Conservation (phyloP, 495 filamentous ascomycete genomes). For the Daldinia concentrica region DNA sequence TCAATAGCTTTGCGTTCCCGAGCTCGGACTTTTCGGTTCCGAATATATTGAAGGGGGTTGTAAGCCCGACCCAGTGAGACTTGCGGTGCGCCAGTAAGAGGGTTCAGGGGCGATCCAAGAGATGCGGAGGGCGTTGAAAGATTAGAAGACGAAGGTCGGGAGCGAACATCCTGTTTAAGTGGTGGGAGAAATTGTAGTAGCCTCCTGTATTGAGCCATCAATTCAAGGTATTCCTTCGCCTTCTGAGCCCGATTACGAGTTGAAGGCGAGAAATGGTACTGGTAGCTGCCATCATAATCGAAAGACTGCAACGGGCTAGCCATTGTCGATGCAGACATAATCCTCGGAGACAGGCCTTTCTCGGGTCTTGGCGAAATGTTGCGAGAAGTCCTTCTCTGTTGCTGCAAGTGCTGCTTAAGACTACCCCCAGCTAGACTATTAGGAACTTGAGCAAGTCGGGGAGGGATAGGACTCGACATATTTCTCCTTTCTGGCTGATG, state of each 20-base stretch:
- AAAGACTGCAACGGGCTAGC: constrained; percentile 56
- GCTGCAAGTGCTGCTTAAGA: constrained; percentile 70
- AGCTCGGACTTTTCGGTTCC: constrained; percentile 82
- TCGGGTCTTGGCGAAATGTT: constrained; percentile 66
- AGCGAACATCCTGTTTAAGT: constrained; percentile 59
- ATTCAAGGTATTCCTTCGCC: constrained; percentile 79
- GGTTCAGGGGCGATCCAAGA: constrained; percentile 16
- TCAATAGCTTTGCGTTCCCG: constrained; percentile 76
- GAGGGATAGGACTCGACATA: constrained; percentile 60
- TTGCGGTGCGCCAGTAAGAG: constrained; percentile 24
- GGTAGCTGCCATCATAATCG: constrained; percentile 55
- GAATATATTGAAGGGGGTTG: constrained; percentile 87
- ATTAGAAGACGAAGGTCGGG: constrained; percentile 42
- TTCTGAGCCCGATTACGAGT: constrained; percentile 82
- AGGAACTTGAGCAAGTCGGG: constrained; percentile 54
- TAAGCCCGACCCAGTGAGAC: constrained; percentile 67
- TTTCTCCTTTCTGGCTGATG: constrained; percentile 67
- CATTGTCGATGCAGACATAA: constrained; percentile 46
- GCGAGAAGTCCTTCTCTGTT: constrained; percentile 67
- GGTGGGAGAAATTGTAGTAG: constrained; percentile 79
- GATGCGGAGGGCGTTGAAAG: constrained; percentile 46
- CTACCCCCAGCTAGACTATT: constrained; percentile 60
- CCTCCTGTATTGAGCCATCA: constrained; percentile 81
- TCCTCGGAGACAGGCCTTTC: constrained; percentile 48
- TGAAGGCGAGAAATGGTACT: constrained; percentile 76